Percentiles rank a stretch among this genome's conserved stretches.
Conservation (phyloP, 164 flowering plant species). For the Dillenia suffruticosa region DNA sequence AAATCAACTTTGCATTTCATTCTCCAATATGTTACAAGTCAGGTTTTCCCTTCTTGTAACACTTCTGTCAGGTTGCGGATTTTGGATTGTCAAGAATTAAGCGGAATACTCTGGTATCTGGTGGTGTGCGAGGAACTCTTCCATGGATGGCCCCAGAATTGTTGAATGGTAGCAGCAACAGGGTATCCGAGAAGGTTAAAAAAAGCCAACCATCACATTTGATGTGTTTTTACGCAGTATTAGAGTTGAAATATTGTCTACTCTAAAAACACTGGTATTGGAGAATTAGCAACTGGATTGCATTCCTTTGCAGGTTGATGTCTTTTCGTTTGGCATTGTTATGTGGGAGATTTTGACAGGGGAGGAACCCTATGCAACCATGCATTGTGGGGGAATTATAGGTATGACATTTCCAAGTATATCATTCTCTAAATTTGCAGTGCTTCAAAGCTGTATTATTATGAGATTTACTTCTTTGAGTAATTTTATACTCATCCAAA, state of each 20-base stretch:
- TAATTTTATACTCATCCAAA: background rate
- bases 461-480: too few relatives aligned
- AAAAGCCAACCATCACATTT: background rate
- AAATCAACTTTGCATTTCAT: too few relatives aligned
- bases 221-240: background rate
- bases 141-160: conserved; percentile 81
- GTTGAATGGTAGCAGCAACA: conserved; percentile 48
- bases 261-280: too few relatives aligned
- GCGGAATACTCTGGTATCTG: conserved; percentile 58
- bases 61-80: conserved; percentile 48
- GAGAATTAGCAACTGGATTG: too few relatives aligned
- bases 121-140: conserved; percentile 69
- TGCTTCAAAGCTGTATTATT: too few relatives aligned
- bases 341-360: conserved; percentile 69
- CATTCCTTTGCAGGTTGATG: conserved; percentile 24
- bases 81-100: conserved; percentile 67
- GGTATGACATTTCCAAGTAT: conserved; percentile 10
- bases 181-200: conserved; percentile 61
- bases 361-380: conserved; percentile 61
- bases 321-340: conserved; percentile 63
- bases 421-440: too few relatives aligned
- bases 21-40: too few relatives aligned
- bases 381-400: conserved; percentile 68
- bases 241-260: too few relatives aligned
- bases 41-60: too few relatives aligned